phyloP scores from a whole-genome alignment of 2,329 filamentous ascomycete species.

The Phoma herbarum region DNA sequence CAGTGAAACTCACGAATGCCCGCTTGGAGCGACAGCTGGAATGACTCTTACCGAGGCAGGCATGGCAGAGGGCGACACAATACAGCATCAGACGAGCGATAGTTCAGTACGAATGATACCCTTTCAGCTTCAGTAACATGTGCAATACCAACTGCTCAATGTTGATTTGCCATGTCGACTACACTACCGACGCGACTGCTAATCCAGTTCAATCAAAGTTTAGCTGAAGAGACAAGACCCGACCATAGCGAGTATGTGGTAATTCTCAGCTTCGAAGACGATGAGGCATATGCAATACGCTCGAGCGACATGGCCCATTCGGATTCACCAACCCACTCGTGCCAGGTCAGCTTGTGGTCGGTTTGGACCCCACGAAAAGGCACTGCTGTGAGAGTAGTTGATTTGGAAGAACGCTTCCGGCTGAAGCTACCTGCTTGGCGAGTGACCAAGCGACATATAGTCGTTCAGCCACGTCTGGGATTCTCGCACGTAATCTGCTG shows the following conservation, averaged over 20 bases:
- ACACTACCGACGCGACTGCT: background rate
- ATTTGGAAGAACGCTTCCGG: background rate
- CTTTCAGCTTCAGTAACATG: background rate
- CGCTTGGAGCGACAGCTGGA: background rate
- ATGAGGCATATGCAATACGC: too few species aligned
- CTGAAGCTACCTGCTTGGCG: background rate
- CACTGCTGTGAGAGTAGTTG: background rate
- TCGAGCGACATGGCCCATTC: background rate
- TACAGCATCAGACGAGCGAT: background rate
- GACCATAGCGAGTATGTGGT: background rate
- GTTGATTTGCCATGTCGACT: background rate
- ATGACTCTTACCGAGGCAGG: background rate
- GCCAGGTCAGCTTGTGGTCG: background rate
- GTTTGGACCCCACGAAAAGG: too few species aligned
- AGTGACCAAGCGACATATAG: background rate
- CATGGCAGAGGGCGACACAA: too few species aligned
- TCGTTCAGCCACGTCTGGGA: too few species aligned
- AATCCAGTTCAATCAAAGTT: background rate
- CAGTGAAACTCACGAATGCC: too few species aligned
- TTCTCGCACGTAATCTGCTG: background rate
- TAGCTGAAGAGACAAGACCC: background rate
- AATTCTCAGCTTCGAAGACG: too few species aligned
- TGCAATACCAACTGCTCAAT: background rate
- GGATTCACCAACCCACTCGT: background rate
- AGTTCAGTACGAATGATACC: constrained; percentile 13